Evolutionary conservation across 805 yeast species (phyloP).

Genomic region (Starmera pachycereana): DNA sequence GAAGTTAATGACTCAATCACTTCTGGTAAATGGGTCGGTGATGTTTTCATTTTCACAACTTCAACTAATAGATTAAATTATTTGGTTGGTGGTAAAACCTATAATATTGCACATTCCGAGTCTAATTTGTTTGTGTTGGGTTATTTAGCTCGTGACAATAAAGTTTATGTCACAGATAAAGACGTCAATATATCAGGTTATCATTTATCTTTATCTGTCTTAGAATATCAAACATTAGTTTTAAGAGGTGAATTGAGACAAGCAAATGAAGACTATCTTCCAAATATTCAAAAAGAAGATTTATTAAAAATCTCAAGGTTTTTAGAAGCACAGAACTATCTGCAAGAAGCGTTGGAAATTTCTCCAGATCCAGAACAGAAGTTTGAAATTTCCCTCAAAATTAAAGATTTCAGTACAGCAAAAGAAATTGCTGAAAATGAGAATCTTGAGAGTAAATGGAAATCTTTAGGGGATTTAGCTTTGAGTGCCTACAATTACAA

Average conservation of each 20-base stretch:
- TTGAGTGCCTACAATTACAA: slow-evolving; percentile 68
- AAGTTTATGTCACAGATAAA: slow-evolving; percentile 84
- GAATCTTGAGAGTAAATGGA: slow-evolving; percentile 69
- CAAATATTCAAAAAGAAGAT: slow-evolving; percentile 56
- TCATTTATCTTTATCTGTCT: slow-evolving; percentile 70
- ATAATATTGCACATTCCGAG: slow-evolving; percentile 89
- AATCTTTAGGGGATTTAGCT: slow-evolving; percentile 81
- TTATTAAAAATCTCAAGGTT: slow-evolving; percentile 78
- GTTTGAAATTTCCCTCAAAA: slow-evolving; percentile 78
- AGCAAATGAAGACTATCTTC: slow-evolving; percentile 49
- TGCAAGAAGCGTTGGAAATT: slow-evolving; percentile 71
- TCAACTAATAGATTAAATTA: slow-evolving; percentile 81
- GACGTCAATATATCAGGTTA: slow-evolving; percentile 76
- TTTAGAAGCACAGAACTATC: slow-evolving; percentile 85
- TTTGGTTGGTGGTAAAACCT: slow-evolving; percentile 87
- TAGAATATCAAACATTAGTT: slow-evolving; percentile 93
- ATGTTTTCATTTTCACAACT: slow-evolving; percentile 89
- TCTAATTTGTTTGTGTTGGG: slow-evolving; percentile 80
- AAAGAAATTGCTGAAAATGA: slow-evolving; percentile 49
- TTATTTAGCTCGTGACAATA: slow-evolving; percentile 82
- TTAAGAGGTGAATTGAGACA: slow-evolving; percentile 89
- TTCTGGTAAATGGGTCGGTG: slow-evolving; percentile 95
- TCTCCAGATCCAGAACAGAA: slow-evolving; percentile 85
- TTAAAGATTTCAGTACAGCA: slow-evolving; percentile 66
- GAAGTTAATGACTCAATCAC: slow-evolving; percentile 75